Base-by-base conservation (phyloP, 768 basidiomycete genomes). In the Brasilioporus rufonigricans region DNA sequence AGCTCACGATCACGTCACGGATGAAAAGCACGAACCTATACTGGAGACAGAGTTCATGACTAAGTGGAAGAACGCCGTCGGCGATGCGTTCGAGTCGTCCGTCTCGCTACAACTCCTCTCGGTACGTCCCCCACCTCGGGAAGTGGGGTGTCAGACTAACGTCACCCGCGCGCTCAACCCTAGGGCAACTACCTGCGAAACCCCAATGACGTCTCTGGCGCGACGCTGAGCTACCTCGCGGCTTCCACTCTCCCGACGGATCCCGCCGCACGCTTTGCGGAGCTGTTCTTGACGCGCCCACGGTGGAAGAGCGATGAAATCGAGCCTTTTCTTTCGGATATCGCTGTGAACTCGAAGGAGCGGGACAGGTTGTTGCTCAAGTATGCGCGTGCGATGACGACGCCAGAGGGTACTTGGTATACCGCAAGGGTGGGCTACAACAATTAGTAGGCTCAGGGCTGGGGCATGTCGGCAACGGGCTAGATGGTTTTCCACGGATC, bases 351-450 rank as follows among this genome's bases (percentile, higher is more conserved):
- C 65, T 73, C 76, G 9, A 96, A 97, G 70, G 92, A 92, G 65
- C 78, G 90, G 38, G 95, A 98, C 67, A 93, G 87, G 68, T 67
- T 96, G 58, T 73, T 97, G 36, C 80, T 92, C 40, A 98, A 93
- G 73, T 91, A 88, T 64, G 91, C 91, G 33, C 77, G 95, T 44
- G 82, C 89, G 3, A 79, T 85, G 40, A 90, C 86, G 48, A 87
- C 89, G 48, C 64, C 77, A 0, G 76, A 81, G 12, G 87, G 87
- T 0, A 68, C 82, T 33, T 89, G 83, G 80, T 96, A 93, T 69
- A 89, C 87, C 1, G 80, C 88, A 1, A 75, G 89, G 58, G 80
- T 78, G 29, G 82, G 82, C 63, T 84, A 85, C 63, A 81, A 72
- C 65, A 77, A 75, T 32, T 84, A 71, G 61, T 4, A 29, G 4